Evolutionary conservation across 2,329 filamentous ascomycete genomes (phyloP).

Genomic region (Trichoderma brevicompactum): DNA sequence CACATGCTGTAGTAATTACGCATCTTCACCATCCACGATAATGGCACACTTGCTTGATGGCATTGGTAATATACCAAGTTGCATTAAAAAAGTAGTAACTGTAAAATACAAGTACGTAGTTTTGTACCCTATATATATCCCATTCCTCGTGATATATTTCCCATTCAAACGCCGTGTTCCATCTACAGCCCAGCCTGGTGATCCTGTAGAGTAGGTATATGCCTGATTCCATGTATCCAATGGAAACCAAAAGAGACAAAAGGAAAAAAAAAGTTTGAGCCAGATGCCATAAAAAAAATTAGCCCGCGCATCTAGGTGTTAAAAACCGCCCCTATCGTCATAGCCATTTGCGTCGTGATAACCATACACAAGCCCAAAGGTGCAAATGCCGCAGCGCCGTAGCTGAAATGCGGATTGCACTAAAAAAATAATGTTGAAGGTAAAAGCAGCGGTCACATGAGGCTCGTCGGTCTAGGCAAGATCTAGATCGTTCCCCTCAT

Average conservation of each 20-base stretch:
- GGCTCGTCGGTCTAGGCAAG: constrained; percentile 1
- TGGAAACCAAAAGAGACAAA: constrained; percentile 16
- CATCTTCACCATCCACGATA: no score
- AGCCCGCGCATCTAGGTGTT: constrained; percentile 10
- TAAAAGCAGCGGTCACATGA: constrained; percentile 6
- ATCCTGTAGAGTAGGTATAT: constrained; percentile 8
- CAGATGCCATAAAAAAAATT: constrained; percentile 3
- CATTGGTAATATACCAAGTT: constrained; percentile 1
- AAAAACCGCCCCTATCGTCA: constrained; percentile 20
- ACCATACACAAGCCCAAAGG: constrained; percentile 17
- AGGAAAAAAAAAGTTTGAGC: neutral
- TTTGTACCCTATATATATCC: constrained; percentile 12
- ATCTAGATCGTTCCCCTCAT: constrained; percentile 25
- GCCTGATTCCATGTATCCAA: constrained; percentile 9
- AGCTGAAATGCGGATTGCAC: constrained; percentile 10
- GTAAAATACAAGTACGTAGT: neutral
- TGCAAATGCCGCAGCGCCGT: constrained; percentile 3
- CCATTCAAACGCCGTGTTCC: constrained; percentile 16
- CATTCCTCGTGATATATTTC: neutral
- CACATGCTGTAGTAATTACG: no score
- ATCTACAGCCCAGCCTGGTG: constrained; percentile 12
- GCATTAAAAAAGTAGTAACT: constrained; percentile 5
- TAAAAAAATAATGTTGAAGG: constrained; percentile 1
- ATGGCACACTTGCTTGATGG: neutral
- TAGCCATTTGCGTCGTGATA: constrained; percentile 26